Percentiles rank a stretch among this genome's conserved stretches.
Conservation (phyloP, 1,284 basidiomycete species). For the Sanghuangporus baumii region DNA sequence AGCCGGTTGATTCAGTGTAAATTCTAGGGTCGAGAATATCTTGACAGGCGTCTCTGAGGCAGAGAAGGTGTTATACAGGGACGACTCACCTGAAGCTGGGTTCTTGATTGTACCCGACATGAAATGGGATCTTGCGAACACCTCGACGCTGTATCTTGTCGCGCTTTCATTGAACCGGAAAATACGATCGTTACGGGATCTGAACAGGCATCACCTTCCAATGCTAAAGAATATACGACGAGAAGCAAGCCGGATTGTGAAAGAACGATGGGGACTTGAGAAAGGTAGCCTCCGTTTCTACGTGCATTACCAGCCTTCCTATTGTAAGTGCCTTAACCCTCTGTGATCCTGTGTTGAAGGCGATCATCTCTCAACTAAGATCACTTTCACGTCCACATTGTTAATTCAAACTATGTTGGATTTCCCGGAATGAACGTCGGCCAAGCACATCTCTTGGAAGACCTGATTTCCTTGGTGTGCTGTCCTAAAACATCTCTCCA, state of each 20-base stretch:
- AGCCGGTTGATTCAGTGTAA: background rate
- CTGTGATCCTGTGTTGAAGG: background rate
- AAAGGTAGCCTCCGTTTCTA: conserved; percentile 69
- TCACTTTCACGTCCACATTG: conserved; percentile 94
- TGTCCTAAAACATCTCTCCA: background rate
- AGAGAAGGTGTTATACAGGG: conserved; percentile 69
- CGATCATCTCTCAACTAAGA: conserved; percentile 42
- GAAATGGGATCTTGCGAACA: conserved; percentile 85
- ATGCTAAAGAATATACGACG: conserved; percentile 65
- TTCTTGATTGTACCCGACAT: conserved; percentile 89
- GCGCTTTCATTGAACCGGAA: conserved; percentile 55
- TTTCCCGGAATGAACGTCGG: conserved; percentile 77
- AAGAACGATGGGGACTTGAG: conserved; percentile 57
- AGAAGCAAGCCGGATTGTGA: conserved; percentile 47
- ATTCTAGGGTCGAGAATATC: conserved; percentile 80
- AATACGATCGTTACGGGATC: conserved; percentile 69
- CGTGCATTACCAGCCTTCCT: conserved; percentile 94
- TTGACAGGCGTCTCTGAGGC: conserved; percentile 77
- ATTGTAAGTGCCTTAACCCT: conserved; percentile 58
- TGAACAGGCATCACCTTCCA: conserved; percentile 56
- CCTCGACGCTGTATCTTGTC: conserved; percentile 70
- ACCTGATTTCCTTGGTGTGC: conserved; percentile 78
- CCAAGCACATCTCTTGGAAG: conserved; percentile 90
- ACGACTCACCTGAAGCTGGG: conserved; percentile 45
- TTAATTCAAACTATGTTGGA: conserved; percentile 66